Evolutionary conservation across 2,329 filamentous ascomycete genomes (phyloP).

Genomic region (Blumeria graminis): DNA sequence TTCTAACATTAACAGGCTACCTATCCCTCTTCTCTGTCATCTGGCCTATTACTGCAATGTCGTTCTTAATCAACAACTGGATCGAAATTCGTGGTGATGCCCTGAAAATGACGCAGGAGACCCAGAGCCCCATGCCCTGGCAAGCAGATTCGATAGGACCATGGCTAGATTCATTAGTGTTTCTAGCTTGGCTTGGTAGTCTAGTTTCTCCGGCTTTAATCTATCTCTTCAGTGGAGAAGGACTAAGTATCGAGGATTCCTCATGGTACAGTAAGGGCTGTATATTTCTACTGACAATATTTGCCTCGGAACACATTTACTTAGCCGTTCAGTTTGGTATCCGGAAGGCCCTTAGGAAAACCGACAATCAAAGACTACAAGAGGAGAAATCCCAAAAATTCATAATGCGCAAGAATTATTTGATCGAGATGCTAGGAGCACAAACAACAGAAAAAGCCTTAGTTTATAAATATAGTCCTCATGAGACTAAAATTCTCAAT

Average conservation of each 20-base stretch:
- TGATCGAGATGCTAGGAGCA: too few species aligned
- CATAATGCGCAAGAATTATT: slow-evolving; percentile 38
- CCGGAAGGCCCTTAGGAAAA: slow-evolving; percentile 45
- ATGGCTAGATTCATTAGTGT: slow-evolving; percentile 65
- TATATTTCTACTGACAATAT: slow-evolving; percentile 58
- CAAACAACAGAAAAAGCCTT: too few species aligned
- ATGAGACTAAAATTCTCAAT: too few species aligned
- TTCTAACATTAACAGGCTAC: slow-evolving; percentile 35
- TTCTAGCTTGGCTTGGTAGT: slow-evolving; percentile 84
- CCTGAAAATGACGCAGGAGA: slow-evolving; percentile 77
- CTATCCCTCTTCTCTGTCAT: slow-evolving; percentile 76
- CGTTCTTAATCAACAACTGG: slow-evolving; percentile 90
- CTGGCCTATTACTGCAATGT: slow-evolving; percentile 79
- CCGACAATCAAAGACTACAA: slow-evolving; percentile 69
- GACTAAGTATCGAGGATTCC: slow-evolving; percentile 37
- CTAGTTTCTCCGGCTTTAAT: slow-evolving; percentile 71
- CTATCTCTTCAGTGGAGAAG: slow-evolving; percentile 59
- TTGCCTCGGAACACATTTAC: slow-evolving; percentile 77
- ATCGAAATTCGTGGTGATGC: slow-evolving; percentile 82
- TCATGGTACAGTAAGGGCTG: slow-evolving; percentile 51
- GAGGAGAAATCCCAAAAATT: slow-evolving; percentile 68
- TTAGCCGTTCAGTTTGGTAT: slow-evolving; percentile 54
- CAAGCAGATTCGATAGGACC: slow-evolving; percentile 85
- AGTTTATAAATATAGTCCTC: too few species aligned
- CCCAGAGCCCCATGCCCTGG: slow-evolving; percentile 72